These are phyloP conservation scores for Cercospora zeina DNA, from an alignment of 2,329 filamentous ascomycete genomes.

Conservation along the genomic window DNA sequence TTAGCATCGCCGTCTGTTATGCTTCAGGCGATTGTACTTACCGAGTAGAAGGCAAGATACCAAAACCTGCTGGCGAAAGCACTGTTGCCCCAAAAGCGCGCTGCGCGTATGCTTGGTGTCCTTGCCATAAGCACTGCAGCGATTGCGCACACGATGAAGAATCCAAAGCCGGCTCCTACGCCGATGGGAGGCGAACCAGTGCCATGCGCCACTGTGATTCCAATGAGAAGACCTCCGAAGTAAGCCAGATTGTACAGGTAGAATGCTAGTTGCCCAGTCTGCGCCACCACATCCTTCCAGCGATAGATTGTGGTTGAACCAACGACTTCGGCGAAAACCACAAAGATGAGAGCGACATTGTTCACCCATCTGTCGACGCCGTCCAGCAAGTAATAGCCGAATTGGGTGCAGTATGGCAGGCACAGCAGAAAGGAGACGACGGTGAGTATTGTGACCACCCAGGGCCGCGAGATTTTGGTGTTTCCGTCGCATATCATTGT, in stretches of 20 bases:
- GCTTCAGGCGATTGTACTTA: conserved; percentile 43
- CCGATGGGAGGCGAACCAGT: conserved; percentile 18
- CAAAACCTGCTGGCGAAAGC: conserved; percentile 46
- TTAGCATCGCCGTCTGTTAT: neutral
- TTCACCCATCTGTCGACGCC: conserved; percentile 60
- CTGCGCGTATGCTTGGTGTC: conserved; percentile 44
- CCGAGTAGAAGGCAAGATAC: conserved; percentile 58
- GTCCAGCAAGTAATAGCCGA: conserved; percentile 58
- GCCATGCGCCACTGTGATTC: conserved; percentile 54
- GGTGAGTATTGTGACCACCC: conserved; percentile 54
- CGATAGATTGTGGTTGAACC: conserved; percentile 57
- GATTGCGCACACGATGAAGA: conserved; percentile 51
- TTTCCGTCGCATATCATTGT: conserved; percentile 55
- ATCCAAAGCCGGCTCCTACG: conserved; percentile 52
- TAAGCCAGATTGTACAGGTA: conserved; percentile 54
- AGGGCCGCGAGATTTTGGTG: conserved; percentile 48
- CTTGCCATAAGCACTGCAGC: conserved; percentile 46
- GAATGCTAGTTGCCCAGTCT: conserved; percentile 50
- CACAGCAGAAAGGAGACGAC: conserved; percentile 56
- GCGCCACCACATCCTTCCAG: conserved; percentile 51
- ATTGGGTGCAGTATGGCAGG: conserved; percentile 59
- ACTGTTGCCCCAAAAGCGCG: conserved; percentile 44
- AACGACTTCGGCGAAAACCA: conserved; percentile 56
- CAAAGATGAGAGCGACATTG: conserved; percentile 56
- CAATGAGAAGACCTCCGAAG: conserved; percentile 55